Base-by-base conservation (phyloP, 176 grass and related monocot species). In the Raddia guianensis region DNA sequence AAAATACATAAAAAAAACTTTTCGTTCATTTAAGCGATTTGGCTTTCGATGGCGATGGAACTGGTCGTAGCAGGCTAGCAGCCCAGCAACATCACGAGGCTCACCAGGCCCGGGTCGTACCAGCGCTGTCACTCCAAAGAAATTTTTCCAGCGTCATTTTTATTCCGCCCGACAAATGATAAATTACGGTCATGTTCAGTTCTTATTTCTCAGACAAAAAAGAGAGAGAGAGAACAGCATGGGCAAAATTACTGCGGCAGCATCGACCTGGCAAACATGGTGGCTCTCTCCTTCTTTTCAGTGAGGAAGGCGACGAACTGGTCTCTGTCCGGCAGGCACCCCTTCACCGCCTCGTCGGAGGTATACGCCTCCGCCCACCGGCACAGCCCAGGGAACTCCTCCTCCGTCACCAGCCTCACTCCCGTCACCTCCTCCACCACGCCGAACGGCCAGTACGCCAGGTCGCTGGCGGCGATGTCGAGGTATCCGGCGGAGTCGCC, bases 281-380 rank as follows among this genome's bases (percentile, higher is more conserved):
- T 49, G 68, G 73, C 66, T 11, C 20, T 48, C 11, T 84, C 89
- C 55, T 75, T 79, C 42, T 81, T 89, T 0, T 74, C 9, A 1
- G 49, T 37, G 21, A 85, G 88, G 34, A 53, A 58, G 20, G 72
- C 76, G 7, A 82, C 45, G 2, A 93, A 73, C 1, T 78, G 14
- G 0, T 88, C 82, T 64, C 67, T 79, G 12, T 63, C 53, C 32
- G 85, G 88, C 47, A 93, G 45, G 87, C 80, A 87, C 60, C 68
- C 60, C 85, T 48, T 90, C 6, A 90, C 63, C 12, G 18, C 73
- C 9, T 85, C 82, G 12, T 48, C 16, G 35, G 62, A 8, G 2
- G 48, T 32, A 58, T 88, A 89, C 6, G 89, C 84, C 35, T 42
- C 48, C 34, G 19, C 64, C 92, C 92, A 94, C 48, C 42, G 80